phyloP scores from a whole-genome alignment of 441 rosid genomes.

The Populus hybrid region DNA sequence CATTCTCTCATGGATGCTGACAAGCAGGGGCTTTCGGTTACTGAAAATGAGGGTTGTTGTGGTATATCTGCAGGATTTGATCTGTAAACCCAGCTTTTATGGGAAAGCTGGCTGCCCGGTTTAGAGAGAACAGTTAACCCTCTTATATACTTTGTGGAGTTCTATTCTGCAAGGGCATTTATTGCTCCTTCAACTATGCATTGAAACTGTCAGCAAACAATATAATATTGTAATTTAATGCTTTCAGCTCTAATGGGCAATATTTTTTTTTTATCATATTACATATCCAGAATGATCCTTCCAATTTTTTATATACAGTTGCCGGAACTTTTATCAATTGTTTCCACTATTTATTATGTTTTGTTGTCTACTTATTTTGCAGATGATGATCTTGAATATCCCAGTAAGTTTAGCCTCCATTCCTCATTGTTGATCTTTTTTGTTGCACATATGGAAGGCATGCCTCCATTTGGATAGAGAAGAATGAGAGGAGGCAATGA shows the following conservation, averaged over 20 bases:
- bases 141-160: neutral
- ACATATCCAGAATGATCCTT: neutral
- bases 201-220: neutral
- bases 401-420: constrained; percentile 56
- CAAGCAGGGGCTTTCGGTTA: neutral
- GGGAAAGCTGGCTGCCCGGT: neutral
- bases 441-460: neutral
- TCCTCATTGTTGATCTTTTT: neutral
- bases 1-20: neutral
- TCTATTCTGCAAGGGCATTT: neutral
- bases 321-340: constrained; percentile 1
- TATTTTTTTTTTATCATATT: neutral
- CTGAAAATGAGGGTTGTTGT: neutral
- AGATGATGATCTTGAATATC: constrained; percentile 74
- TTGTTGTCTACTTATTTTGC: constrained; percentile 37
- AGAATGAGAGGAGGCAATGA: constrained; percentile 8
- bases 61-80: neutral
- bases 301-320: neutral
- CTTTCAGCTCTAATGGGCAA: neutral
- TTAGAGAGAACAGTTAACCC: neutral
- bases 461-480: neutral
- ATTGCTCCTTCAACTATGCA: neutral
- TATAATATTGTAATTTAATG: neutral
- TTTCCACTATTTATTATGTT: constrained; percentile 5
- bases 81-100: neutral